Conservation (phyloP, 2,329 filamentous ascomycete species). For the Beauveria sp. region DNA sequence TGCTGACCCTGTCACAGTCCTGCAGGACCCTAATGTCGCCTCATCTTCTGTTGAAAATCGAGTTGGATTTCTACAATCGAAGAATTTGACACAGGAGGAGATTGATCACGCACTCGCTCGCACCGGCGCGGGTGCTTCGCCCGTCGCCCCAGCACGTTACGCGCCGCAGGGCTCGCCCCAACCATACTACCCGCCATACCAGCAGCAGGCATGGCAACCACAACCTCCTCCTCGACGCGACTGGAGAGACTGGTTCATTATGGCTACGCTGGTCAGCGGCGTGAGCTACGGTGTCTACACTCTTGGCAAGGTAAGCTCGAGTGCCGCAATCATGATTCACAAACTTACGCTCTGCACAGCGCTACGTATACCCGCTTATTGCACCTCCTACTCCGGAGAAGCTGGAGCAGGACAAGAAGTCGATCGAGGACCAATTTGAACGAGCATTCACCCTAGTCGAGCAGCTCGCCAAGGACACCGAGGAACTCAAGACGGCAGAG, state of each 20-base stretch:
- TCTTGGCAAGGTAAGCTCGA: constrained; percentile 63
- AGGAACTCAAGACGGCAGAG: constrained; percentile 79
- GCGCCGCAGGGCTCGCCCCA: constrained; percentile 36
- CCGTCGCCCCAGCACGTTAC: constrained; percentile 34
- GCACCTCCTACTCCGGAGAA: constrained; percentile 90
- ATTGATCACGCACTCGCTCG: constrained; percentile 77
- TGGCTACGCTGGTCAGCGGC: constrained; percentile 90
- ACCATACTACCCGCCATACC: constrained; percentile 40
- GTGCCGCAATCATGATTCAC: background rate
- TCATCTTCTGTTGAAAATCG: constrained; percentile 87
- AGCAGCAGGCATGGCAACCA: constrained; percentile 50
- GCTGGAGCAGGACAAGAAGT: constrained; percentile 86
- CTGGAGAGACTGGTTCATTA: constrained; percentile 99
- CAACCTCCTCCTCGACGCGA: constrained; percentile 67
- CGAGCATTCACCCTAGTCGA: constrained; percentile 87
- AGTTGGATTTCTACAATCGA: constrained; percentile 87
- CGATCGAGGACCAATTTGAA: constrained; percentile 88
- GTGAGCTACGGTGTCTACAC: constrained; percentile 84
- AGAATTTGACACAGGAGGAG: constrained; percentile 95
- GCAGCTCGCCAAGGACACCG: constrained; percentile 84
- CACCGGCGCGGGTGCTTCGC: constrained; percentile 52
- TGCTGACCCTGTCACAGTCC: constrained; percentile 48
- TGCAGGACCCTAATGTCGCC: constrained; percentile 89
- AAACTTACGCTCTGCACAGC: constrained; percentile 39
- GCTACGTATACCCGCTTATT: constrained; percentile 86